Percentiles rank a stretch among this genome's conserved stretches.
Conservation (phyloP, 805 yeast species). For the Lachancea mirantina region DNA sequence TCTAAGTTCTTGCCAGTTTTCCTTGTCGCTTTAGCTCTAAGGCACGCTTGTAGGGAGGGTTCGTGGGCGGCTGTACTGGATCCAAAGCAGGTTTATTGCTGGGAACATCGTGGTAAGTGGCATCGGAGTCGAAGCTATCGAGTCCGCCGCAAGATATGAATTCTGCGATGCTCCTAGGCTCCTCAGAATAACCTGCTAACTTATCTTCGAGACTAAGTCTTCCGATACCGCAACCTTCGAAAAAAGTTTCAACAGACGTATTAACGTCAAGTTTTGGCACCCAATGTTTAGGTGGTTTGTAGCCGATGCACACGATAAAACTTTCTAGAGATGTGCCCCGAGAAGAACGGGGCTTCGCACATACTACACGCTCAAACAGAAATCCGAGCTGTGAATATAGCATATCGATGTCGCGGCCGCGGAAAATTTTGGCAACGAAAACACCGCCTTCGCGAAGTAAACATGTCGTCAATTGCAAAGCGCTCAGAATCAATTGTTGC, state of each 20-base stretch:
- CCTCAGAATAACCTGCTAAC: conserved; percentile 40
- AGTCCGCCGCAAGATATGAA: conserved; percentile 94
- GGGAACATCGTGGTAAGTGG: conserved; percentile 56
- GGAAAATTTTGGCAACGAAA: conserved; percentile 91
- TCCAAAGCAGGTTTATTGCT: conserved; percentile 49
- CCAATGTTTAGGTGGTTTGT: conserved; percentile 81
- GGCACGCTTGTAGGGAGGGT: conserved; percentile 94
- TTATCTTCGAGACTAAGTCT: conserved; percentile 24
- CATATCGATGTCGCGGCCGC: conserved; percentile 93
- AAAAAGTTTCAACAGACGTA: conserved; percentile 72
- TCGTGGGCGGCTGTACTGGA: conserved; percentile 93
- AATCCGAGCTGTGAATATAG: conserved; percentile 87
- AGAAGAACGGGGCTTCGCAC: conserved; percentile 95
- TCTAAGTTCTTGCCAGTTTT: conserved; percentile 36
- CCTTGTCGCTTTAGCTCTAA: conserved; percentile 81
- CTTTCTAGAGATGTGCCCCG: conserved; percentile 93
- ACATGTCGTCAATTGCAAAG: conserved; percentile 86
- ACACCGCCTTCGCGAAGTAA: conserved; percentile 82
- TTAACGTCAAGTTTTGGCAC: conserved; percentile 52
- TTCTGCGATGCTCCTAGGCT: conserved; percentile 76
- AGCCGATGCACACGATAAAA: conserved; percentile 86
- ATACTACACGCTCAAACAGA: conserved; percentile 76
- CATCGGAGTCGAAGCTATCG: conserved; percentile 85
- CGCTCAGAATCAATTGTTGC: conserved; percentile 87
- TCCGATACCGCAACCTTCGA: conserved; percentile 56